These are phyloP conservation scores for Clonostachys solani DNA, from an alignment of 2,329 filamentous ascomycete species.

Conservation along the genomic window DNA sequence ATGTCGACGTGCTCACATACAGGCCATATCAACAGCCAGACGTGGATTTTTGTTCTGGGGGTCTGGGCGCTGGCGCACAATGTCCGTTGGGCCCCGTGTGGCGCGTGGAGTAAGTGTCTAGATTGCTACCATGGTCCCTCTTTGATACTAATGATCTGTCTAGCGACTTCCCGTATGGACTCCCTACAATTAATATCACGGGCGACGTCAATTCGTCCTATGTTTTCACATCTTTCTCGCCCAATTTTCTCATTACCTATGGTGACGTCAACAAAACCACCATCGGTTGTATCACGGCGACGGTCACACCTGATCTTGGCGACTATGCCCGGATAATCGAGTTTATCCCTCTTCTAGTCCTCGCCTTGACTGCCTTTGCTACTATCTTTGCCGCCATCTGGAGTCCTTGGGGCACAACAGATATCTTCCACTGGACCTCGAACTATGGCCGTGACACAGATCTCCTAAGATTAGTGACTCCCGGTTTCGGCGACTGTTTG, in stretches of 20 bases:
- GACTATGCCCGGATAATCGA: slow-evolving; percentile 62
- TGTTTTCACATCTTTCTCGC: slow-evolving; percentile 76
- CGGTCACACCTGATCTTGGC: slow-evolving; percentile 80
- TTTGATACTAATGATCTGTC: background rate
- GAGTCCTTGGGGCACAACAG: slow-evolving; percentile 89
- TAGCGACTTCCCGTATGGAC: slow-evolving; percentile 30
- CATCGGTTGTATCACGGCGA: slow-evolving; percentile 78
- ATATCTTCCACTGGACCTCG: slow-evolving; percentile 94
- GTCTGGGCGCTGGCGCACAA: slow-evolving; percentile 46
- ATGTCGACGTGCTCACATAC: slow-evolving; percentile 74
- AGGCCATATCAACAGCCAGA: slow-evolving; percentile 37
- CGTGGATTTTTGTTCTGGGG: slow-evolving; percentile 62
- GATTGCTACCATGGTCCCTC: background rate
- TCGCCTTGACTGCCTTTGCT: slow-evolving; percentile 76
- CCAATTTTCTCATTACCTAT: slow-evolving; percentile 70
- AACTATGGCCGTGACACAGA: slow-evolving; percentile 96
- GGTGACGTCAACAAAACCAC: slow-evolving; percentile 60
- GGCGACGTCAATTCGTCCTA: slow-evolving; percentile 80
- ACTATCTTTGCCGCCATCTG: slow-evolving; percentile 81
- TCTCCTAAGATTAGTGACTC: slow-evolving; percentile 84
- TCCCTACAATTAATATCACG: slow-evolving; percentile 71
- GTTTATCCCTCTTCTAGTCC: slow-evolving; percentile 73
- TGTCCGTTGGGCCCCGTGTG: slow-evolving; percentile 75
- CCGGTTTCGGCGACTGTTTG: slow-evolving; percentile 92
- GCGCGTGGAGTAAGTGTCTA: slow-evolving; percentile 34